Evolutionary conservation across 78 protist species (phyloP).

Genomic region (Chrysochromulina tobinii): DNA sequence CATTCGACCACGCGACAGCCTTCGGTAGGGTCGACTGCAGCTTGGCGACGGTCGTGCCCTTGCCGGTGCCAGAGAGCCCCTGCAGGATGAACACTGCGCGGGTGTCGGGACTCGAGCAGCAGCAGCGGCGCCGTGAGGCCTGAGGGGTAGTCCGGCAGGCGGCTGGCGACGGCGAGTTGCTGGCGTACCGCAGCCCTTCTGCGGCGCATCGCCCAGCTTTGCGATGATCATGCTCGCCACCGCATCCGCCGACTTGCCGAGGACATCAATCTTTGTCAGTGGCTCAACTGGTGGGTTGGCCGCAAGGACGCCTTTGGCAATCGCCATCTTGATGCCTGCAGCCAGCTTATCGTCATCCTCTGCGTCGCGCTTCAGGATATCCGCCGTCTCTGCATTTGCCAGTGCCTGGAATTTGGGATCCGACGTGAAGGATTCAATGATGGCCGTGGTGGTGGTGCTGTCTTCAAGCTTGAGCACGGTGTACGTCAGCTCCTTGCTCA

Average conservation of each 20-base stretch:
- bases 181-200: background rate
- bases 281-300: background rate
- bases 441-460: constrained; percentile 9
- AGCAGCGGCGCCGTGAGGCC: too few relatives aligned
- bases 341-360: constrained; percentile 40
- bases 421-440: background rate
- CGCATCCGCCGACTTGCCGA: constrained; percentile 30
- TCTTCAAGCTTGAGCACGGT: background rate
- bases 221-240: constrained; percentile 18
- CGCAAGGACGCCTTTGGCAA: constrained; percentile 16
- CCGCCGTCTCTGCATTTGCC: background rate
- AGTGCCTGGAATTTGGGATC: background rate
- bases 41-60: constrained; percentile 33
- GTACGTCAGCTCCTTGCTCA: too few relatives aligned
- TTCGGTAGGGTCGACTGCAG: constrained; percentile 20
- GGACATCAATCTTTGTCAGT: constrained; percentile 29
- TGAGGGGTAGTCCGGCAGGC: too few relatives aligned
- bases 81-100: constrained; percentile 20
- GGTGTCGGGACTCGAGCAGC: background rate
- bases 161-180: too few relatives aligned
- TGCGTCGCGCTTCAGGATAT: constrained; percentile 13
- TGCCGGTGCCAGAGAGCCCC: constrained; percentile 45
- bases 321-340: constrained; percentile 13
- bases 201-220: background rate
- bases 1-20: constrained; percentile 35